Base-by-base conservation (phyloP, 768 basidiomycete species). In the Naganishia antarctica region DNA sequence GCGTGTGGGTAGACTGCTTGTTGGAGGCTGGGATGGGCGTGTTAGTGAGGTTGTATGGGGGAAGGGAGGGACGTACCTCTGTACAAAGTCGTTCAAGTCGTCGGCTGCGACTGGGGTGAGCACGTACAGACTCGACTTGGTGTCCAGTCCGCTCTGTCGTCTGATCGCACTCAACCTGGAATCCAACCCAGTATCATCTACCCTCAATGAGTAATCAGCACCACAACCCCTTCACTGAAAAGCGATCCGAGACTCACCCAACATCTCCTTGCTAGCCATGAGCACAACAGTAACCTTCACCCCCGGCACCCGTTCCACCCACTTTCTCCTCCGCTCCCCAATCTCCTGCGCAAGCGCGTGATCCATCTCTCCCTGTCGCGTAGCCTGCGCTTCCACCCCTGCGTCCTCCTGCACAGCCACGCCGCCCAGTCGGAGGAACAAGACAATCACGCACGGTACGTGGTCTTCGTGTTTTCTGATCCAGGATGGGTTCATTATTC, bases 401-500 rank as follows among this genome's bases (percentile, higher is more conserved):
- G 34, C 23, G 18, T 0, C 34, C 62, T 62, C 66, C 34, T 59
- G 64, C 28, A 37, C 40, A n/a, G 43, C 18, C 26, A n/a, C 23
- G 15, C 47, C 48, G 8, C n/a, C 31, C 66, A 98, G 81, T 61
- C 89, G 85, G 61, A 89, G 79, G 75, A 97, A 96, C 66, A 96
- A 81, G 9, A 98, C 89, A 76, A 97, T 94, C 0, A 97, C 93
- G 25, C 90, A 87, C 0, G 96, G 96, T 0, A 97, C 79, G 32
- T 96, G 85, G 0, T 89, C 85, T 0, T 89, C 89, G 72, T 99
- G 96, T 78, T 98, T 99, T 46, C 92, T 83, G 34, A 98, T 86
- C 96, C 96, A 99, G 74, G 98, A 91, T 0, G 96, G 96, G 2
- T 96, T 91, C 60, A 99, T 91, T 60, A 99, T 79, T 0, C 96